Base-by-base conservation (phyloP, 768 basidiomycete species). In the Psilocybe sp. region DNA sequence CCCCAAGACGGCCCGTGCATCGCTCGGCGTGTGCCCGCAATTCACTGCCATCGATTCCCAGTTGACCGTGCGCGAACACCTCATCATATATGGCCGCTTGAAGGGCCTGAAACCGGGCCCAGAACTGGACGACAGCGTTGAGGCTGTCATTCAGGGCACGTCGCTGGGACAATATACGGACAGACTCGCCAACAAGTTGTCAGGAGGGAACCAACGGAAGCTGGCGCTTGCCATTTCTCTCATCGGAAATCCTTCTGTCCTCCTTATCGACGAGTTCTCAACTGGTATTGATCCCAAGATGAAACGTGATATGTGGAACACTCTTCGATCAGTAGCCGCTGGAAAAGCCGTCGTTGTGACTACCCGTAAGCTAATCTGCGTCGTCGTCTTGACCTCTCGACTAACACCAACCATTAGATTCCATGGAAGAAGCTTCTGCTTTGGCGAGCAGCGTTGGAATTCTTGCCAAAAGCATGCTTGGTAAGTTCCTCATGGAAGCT, bases 401-500 rank as follows among this genome's bases (percentile, higher is more conserved):
- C 37, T 19, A 36, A 48, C 15, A 32, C 19, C 10, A 10, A 8
- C 1, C 14, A 32, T 16, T 13, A 83, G 87, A 89, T 63, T 88
- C 86, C 0, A 90, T 90, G 88, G 89, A 89, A 65, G 89, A 92
- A 64, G 88, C 87, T 1, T 85, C 87, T 13, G 86, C 86, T 5
- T 70, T 91, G 1, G 85, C 89, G 1, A 84, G 75, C 58, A 82
- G 83, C 60, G 89, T 90, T 14, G 87, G 86, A 15, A 90, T 91
- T 47, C 67, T 92, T 10, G 85, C 89, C 1, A 81, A 80, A 48
- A 77, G 76, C 43, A 71, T 91, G 69, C 75, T 91, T 1, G 85
- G 49, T 50, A 16, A 12, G 49, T 44, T 38, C 6, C 15, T 41
- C 18, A 18, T 20, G 9, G 7, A 10, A 33, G 0, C 28, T 9